Evolutionary conservation across 305 asterid species (phyloP), one percentile per base, ranked within the genome.

Genomic region (Salvia sclarea): DNA sequence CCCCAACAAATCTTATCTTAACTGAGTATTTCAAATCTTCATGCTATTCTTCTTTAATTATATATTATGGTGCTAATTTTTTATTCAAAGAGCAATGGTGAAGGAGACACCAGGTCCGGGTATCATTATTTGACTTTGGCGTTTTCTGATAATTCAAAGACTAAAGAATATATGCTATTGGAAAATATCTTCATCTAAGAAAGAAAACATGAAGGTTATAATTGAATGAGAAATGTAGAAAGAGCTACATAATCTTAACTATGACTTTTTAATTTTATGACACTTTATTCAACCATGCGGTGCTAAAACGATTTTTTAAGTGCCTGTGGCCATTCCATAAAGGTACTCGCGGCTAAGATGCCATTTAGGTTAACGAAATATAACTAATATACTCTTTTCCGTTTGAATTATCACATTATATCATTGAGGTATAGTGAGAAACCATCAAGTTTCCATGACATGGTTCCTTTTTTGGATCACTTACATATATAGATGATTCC

Each of bases 121-220:
- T n/a, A n/a, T 25, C 40, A 43, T 41, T 21, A 35, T 66, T 50
- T 61, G 64, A 61, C 53, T 33, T 56, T 44, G 45, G 59, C 13
- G 14, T 33, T 60, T 48, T 61, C 21, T 72, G 3, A 18, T 62
- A 59, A 16, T 66, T 47, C 40, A 54, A 58, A 52, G 37, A 7
- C 55, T 66, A 24, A 9, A 67, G 64, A 57, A 60, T 31, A 41
- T 56, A 69, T 52, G 53, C 47, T 53, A 20, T 10, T 22, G 14
- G 48, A 49, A 49, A 53, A 65, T 69, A 12, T 41, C 45, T 45
- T 31, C 11, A 18, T 22, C 56, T 62, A 50, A 57, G 10, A 28
- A 57, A 25, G 64, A 60, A 44, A 52, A 14, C 57, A 79, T 59
- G 74, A 31, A 22, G 56, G 4, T 57, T 57, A 63, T 66, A 62